These are phyloP conservation scores for Coelastrella sp. DNA, from an alignment of 139 green algal species.

Conservation along the genomic window DNA sequence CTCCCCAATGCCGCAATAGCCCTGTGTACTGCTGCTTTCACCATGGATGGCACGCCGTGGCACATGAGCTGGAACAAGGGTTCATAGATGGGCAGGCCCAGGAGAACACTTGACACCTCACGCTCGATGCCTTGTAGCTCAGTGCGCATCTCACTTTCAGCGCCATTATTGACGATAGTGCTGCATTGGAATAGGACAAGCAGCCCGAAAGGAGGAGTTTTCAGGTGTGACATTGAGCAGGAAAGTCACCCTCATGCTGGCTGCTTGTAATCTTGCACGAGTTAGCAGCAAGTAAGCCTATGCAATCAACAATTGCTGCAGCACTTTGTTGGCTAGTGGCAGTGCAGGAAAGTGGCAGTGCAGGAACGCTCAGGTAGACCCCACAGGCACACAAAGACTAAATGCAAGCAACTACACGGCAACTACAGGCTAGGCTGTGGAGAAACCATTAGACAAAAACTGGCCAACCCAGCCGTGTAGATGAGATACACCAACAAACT, in stretches of 20 bases:
- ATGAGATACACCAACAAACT: neutral
- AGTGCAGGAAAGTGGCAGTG: no score
- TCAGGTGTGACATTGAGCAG: neutral
- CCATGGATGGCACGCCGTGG: slow-evolving; percentile 70
- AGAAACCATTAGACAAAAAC: no score
- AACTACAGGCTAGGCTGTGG: neutral
- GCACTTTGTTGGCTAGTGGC: no score
- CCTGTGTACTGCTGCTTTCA: slow-evolving; percentile 49
- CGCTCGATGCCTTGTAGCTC: slow-evolving; percentile 30
- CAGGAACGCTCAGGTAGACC: neutral
- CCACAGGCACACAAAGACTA: neutral
- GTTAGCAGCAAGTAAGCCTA: no score
- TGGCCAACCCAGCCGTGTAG: no score
- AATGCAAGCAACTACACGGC: neutral
- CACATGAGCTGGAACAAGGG: slow-evolving; percentile 88
- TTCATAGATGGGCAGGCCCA: slow-evolving; percentile 74
- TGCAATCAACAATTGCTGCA: no score
- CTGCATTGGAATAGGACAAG: neutral
- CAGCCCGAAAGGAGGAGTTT: neutral
- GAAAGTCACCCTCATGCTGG: neutral
- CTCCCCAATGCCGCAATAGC: slow-evolving; percentile 66
- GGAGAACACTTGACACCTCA: slow-evolving; percentile 42
- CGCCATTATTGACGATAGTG: neutral
- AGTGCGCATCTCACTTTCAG: slow-evolving; percentile 45
- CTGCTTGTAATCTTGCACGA: no score